phyloP scores from a whole-genome alignment of 371 early-diverging fungal species.

The Chytridiales sp. region DNA sequence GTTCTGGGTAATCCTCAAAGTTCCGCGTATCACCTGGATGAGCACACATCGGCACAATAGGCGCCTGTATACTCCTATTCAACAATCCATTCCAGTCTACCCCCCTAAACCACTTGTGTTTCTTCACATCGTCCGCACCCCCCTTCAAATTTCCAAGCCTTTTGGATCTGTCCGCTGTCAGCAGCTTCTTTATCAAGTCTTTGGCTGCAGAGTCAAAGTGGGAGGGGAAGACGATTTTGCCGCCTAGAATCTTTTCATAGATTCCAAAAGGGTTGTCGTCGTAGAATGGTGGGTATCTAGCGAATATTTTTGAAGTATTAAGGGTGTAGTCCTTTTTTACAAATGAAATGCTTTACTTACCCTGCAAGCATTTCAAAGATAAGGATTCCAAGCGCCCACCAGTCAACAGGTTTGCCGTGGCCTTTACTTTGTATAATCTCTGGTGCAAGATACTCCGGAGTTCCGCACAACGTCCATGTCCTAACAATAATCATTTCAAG shows the following conservation, averaged over 20 bases:
- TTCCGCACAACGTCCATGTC: constrained; percentile 95
- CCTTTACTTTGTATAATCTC: constrained; percentile 64
- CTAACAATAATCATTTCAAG: constrained; percentile 39
- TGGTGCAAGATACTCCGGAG: constrained; percentile 87
- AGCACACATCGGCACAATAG: constrained; percentile 64
- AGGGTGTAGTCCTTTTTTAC: neutral
- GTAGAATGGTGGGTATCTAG: constrained; percentile 59
- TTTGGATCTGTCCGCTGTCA: constrained; percentile 75
- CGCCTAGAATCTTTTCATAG: constrained; percentile 78
- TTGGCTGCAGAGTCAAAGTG: constrained; percentile 75
- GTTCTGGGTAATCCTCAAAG: constrained; percentile 61
- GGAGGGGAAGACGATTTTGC: constrained; percentile 71
- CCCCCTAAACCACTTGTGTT: constrained; percentile 83
- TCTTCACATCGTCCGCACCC: constrained; percentile 72
- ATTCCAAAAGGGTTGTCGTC: constrained; percentile 78
- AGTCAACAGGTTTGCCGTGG: constrained; percentile 67
- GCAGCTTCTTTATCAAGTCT: constrained; percentile 72
- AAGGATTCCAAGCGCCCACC: constrained; percentile 71
- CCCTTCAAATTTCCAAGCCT: constrained; percentile 69
- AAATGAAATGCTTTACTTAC: constrained; percentile 16
- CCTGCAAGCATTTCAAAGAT: constrained; percentile 68
- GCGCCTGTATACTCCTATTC: constrained; percentile 65
- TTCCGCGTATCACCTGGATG: constrained; percentile 65
- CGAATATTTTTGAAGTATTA: neutral
- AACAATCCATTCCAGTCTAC: constrained; percentile 82